Evolutionary conservation across 2,329 filamentous ascomycete genomes (phyloP).

Genomic region (Cordyceps pruinosa): DNA sequence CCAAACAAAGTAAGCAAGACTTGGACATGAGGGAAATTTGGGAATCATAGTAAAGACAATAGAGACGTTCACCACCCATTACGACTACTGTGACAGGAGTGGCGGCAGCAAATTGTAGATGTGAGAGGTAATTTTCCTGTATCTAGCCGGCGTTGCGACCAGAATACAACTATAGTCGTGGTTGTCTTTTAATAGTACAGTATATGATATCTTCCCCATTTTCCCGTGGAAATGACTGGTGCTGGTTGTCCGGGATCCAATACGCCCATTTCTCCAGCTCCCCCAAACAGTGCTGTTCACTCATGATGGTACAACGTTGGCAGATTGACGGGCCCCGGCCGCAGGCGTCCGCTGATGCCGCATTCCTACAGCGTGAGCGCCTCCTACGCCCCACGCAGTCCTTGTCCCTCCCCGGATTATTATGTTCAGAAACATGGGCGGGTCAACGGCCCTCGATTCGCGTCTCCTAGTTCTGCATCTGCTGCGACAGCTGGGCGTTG

Average conservation of each 20-base stretch:
- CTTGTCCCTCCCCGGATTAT: not conserved
- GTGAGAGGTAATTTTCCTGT: not conserved
- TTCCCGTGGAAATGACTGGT: not conserved
- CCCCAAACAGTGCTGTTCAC: not conserved
- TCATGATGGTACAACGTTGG: not conserved
- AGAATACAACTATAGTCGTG: not conserved
- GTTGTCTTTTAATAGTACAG: slow-evolving; percentile 2
- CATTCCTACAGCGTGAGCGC: not conserved
- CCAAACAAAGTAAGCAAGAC: not conserved
- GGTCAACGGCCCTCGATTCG: not conserved
- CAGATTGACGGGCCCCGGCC: too few relatives aligned
- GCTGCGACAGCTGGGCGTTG: slow-evolving; percentile 52
- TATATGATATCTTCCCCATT: not conserved
- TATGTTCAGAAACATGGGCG: not conserved
- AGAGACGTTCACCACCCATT: not conserved
- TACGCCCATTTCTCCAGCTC: not conserved
- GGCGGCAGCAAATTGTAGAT: not conserved
- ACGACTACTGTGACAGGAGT: not conserved
- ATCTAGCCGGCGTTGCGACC: not conserved
- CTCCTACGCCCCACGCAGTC: not conserved
- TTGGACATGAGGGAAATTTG: not conserved
- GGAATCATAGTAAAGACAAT: not conserved
- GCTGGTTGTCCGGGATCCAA: not conserved
- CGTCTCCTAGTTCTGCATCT: slow-evolving; percentile 38
- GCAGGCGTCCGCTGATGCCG: too few relatives aligned